These are phyloP conservation scores for Sphaerobolus stellatus DNA, from an alignment of 1,284 basidiomycete genomes.

Conservation along the genomic window DNA sequence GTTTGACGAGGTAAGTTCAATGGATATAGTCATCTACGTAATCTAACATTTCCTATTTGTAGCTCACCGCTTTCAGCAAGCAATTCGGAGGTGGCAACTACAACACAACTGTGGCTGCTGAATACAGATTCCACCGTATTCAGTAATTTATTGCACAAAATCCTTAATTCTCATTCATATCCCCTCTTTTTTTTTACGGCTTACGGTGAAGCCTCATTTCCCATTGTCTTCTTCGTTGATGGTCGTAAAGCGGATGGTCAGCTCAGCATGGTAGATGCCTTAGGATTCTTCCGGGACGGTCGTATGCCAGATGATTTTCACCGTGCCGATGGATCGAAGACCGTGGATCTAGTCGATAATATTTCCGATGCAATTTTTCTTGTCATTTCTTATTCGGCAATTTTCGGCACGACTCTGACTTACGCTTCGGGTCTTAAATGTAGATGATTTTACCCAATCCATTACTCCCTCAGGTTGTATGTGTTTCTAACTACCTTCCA, in stretches of 20 bases:
- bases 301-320: neutral
- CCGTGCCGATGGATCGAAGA: neutral
- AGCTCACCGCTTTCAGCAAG: neutral
- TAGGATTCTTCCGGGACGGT: neutral
- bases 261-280: neutral
- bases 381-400: no score
- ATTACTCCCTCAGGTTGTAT: no score
- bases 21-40: neutral
- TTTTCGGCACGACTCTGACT: no score
- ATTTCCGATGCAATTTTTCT: neutral
- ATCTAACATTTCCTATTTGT: neutral
- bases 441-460: no score
- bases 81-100: neutral
- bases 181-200: neutral
- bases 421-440: no score
- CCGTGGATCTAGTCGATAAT: neutral
- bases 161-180: neutral
- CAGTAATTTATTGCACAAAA: neutral
- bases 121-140: neutral
- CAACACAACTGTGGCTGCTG: neutral
- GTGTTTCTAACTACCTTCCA: no score
- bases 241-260: neutral
- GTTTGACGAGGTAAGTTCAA: neutral
- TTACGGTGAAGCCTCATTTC: neutral
- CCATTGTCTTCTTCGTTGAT: neutral